Evolutionary conservation across 2,329 filamentous ascomycete species (phyloP).

Genomic region (Phyllachora maydis): DNA sequence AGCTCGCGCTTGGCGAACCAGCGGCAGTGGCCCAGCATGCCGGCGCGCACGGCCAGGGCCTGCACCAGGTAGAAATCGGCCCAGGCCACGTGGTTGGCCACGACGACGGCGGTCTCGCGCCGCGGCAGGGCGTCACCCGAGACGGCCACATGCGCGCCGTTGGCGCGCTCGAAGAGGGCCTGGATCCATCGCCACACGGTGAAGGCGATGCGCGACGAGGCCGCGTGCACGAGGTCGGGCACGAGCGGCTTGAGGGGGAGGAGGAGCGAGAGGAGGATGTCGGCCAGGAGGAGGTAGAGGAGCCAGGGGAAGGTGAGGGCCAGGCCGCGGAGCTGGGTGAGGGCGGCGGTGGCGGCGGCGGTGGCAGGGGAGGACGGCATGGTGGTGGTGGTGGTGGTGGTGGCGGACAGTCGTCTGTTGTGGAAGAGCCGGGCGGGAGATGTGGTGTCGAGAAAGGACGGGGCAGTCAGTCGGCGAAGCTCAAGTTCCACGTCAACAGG

Average conservation of each 20-base stretch:
- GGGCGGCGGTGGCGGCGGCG: conserved; percentile 5
- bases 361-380: no score
- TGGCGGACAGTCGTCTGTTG: no score
- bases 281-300: conserved; percentile 26
- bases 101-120: conserved; percentile 37
- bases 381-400: no score
- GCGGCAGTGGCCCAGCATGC: conserved; percentile 38
- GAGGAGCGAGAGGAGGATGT: conserved; percentile 26
- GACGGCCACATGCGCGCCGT: conserved; percentile 28
- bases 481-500: no score
- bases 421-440: no score
- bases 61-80: conserved; percentile 45
- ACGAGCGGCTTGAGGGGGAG: conserved; percentile 23
- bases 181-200: conserved; percentile 37
- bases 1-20: conserved; percentile 43
- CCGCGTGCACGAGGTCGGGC: conserved; percentile 27
- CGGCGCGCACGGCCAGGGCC: conserved; percentile 25
- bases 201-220: conserved; percentile 31
- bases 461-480: no score
- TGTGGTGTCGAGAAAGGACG: no score
- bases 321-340: conserved; percentile 19
- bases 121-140: conserved; percentile 28
- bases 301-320: conserved; percentile 27
- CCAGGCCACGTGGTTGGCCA: conserved; percentile 40
- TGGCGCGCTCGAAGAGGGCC: conserved; percentile 29